Percentiles rank a stretch among this genome's conserved stretches.
Conservation (phyloP, 208 protist genomes). For the Lotmaria passim region DNA sequence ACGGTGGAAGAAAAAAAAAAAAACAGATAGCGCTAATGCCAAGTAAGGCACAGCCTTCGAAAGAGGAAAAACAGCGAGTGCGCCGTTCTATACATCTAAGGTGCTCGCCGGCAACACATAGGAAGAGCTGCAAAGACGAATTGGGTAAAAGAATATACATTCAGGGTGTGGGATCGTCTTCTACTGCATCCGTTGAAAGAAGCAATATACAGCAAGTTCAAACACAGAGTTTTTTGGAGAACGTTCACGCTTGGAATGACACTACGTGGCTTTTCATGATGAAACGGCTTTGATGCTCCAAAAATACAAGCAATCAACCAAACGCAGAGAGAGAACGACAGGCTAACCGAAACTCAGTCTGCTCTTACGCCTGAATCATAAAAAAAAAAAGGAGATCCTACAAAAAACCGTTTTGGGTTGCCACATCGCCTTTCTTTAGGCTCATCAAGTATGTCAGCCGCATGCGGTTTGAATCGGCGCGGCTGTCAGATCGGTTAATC, state of each 20-base stretch:
- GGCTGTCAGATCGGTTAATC: slow-evolving; percentile 70
- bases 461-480: slow-evolving; percentile 72
- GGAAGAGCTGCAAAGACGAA: not conserved
- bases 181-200: too few species aligned
- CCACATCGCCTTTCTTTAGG: slow-evolving; percentile 90
- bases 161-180: too few species aligned
- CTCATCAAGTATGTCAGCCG: slow-evolving; percentile 88
- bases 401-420: slow-evolving; percentile 72
- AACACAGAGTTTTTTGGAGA: not conserved
- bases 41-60: not conserved
- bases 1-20: too few species aligned
- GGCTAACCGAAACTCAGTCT: not conserved
- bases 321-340: not conserved
- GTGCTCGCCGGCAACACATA: not conserved
- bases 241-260: too few species aligned
- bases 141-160: slow-evolving; percentile 8
- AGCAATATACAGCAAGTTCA: not conserved
- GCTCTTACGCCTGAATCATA: not conserved
- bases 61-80: not conserved
- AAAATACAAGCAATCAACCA: too few species aligned
- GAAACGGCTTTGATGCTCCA: too few species aligned
- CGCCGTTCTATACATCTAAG: slow-evolving; percentile 9
- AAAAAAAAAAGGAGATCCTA: slow-evolving; percentile 9
- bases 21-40: too few species aligned
- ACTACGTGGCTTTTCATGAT: too few species aligned